Base-by-base conservation (phyloP, 768 basidiomycete species). In the Suillus plorans region DNA sequence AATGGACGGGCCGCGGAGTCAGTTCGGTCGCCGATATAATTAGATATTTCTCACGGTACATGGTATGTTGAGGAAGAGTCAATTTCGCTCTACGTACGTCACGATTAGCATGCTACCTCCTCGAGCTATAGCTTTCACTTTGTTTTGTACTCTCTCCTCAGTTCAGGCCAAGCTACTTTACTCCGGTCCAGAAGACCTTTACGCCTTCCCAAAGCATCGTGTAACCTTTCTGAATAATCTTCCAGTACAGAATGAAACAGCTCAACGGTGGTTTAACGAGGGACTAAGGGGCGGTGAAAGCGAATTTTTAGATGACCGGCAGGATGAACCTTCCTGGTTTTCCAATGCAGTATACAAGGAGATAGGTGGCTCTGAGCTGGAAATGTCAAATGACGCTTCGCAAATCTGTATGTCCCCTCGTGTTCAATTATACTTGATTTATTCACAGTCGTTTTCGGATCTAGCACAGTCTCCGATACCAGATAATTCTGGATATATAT, bases 181-280 rank as follows among this genome's bases (percentile, higher is more conserved):
- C 72, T 86, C 89, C 10, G 82, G 92, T 55, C 92, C 93, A 36
- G 90, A 94, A 70, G 93, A 95, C 70, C 80, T 87, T 18, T 85
- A 87, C 74, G 89, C 93, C 0, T 93, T 89, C 73, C 94, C 93
- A 68, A 95, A 95, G 74, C 90, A 86, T 73, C 84, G 86, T 49
- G 88, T 95, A 66, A 79, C 87, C 47, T 95, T 92, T 76, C 85
- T 95, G 72, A 91, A 92, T 72, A 84, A 84, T 64, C 84, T 88
- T n/a, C 92, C 93, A 34, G 78, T 95, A 67, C 76, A 82, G 31
- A 88, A 89, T 69, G 80, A 89, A 57, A 92, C 91, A 2, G 93
- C 90, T 4, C 79, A 89, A 66, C 82, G 81, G 41, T 95, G 94
- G 94, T 83, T 94, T 16, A 76, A 78, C 28, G 78, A 88, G 31